Conservation (phyloP, 345 rosid species). For the Syzygium aqueum region DNA sequence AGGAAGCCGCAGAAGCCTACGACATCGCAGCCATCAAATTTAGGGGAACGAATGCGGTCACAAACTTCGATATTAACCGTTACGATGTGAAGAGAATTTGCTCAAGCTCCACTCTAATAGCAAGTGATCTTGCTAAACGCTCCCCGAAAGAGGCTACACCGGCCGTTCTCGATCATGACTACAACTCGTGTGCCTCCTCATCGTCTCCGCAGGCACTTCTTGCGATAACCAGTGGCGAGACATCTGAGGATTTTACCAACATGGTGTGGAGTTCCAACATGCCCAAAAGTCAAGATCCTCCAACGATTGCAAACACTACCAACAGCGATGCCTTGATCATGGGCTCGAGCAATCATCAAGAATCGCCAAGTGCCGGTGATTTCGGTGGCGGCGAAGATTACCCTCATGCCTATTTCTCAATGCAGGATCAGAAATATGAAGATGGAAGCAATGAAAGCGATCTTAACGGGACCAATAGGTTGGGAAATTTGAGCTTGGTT, state of each 20-base stretch:
- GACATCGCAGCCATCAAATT: conserved; percentile 91
- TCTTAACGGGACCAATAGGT: conserved; percentile 4
- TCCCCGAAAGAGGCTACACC: conserved; percentile 17
- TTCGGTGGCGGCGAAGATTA: conserved; percentile 14
- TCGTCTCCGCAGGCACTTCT: conserved; percentile 18
- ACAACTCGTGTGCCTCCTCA: conserved; percentile 26
- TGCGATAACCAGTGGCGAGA: conserved; percentile 16
- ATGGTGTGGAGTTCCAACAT: conserved; percentile 25
- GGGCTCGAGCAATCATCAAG: not conserved
- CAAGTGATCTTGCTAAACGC: conserved; percentile 52
- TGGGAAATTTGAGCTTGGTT: conserved; percentile 26
- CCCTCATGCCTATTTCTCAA: conserved; percentile 17
- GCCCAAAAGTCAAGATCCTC: conserved; percentile 13
- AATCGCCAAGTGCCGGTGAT: not conserved
- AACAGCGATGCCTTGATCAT: not conserved
- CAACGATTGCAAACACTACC: not conserved
- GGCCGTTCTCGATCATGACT: conserved; percentile 12
- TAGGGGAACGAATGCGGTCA: conserved; percentile 69
- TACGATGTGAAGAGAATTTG: conserved; percentile 75
- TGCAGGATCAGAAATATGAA: conserved; percentile 22
- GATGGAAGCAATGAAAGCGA: conserved; percentile 1
- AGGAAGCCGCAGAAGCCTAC: conserved; percentile 90
- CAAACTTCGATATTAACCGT: conserved; percentile 73
- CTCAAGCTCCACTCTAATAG: conserved; percentile 64
- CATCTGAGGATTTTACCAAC: conserved; percentile 26